phyloP scores from a whole-genome alignment of 306 rosid species.

The Vicia sativa region DNA sequence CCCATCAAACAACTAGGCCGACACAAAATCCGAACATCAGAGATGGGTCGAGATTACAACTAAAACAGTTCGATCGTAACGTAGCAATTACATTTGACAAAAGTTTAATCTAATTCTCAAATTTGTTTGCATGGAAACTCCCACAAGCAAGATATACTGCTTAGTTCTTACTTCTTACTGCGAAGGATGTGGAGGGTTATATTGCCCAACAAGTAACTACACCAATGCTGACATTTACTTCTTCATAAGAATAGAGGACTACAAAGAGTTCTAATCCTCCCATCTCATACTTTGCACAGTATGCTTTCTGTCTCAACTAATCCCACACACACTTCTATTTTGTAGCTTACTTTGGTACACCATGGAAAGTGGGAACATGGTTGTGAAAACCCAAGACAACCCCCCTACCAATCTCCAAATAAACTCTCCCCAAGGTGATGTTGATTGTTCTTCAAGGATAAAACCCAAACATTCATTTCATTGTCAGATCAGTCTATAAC shows the following conservation, averaged over 20 bases:
- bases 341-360: background rate
- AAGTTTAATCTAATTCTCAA: background rate
- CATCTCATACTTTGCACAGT: background rate
- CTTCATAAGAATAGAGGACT: background rate
- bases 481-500: slow-evolving; percentile 5
- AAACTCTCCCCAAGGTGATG: too few relatives aligned
- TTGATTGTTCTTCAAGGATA: background rate
- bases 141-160: background rate
- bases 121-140: background rate
- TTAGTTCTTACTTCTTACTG: background rate
- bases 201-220: background rate
- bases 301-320: background rate
- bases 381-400: background rate
- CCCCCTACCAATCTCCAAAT: background rate
- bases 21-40: background rate
- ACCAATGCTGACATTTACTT: background rate
- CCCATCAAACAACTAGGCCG: too few relatives aligned
- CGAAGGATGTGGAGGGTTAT: background rate
- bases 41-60: slow-evolving; percentile 7
- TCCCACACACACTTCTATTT: background rate
- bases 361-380: background rate
- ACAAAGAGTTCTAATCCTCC: too few relatives aligned
- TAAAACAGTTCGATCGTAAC: background rate
- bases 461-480: background rate
- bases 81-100: background rate